Evolutionary conservation across 495 filamentous ascomycete genomes (phyloP).

Genomic region (Chaetomium fimeti): DNA sequence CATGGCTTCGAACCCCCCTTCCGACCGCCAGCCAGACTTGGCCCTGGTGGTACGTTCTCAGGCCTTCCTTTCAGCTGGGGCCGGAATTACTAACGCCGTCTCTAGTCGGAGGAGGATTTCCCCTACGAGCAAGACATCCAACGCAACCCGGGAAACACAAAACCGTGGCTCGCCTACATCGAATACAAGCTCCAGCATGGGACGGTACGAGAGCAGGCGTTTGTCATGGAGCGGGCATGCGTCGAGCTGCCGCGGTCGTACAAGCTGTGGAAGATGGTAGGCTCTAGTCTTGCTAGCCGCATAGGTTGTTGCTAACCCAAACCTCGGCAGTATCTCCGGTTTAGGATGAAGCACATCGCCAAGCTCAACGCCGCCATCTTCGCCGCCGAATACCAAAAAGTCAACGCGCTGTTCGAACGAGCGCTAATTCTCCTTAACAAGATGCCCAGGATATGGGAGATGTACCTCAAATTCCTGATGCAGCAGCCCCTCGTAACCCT

Average conservation of each 20-base stretch:
- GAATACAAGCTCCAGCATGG: conserved; percentile 89
- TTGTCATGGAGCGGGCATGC: conserved; percentile 91
- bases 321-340: conserved; percentile 70
- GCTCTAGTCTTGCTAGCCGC: conserved; percentile 11
- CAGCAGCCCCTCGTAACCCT: conserved; percentile 89
- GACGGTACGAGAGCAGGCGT: conserved; percentile 84
- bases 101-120: conserved; percentile 77
- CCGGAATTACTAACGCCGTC: conserved; percentile 9
- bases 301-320: conserved; percentile 25
- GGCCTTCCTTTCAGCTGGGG: neutral
- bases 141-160: conserved; percentile 79
- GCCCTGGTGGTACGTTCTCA: conserved; percentile 70
- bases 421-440: conserved; percentile 95
- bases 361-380: conserved; percentile 82
- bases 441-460: conserved; percentile 98
- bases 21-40: conserved; percentile 55
- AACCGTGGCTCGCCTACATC: conserved; percentile 95
- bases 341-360: conserved; percentile 77
- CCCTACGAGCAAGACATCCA: conserved; percentile 96
- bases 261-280: conserved; percentile 97
- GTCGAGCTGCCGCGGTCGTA: conserved; percentile 87
- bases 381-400: conserved; percentile 80
- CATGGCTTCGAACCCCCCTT: conserved; percentile 35
- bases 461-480: conserved; percentile 90
- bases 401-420: conserved; percentile 93